Conservation (phyloP, 805 yeast genomes). For the Ogataea paraovalis region DNA sequence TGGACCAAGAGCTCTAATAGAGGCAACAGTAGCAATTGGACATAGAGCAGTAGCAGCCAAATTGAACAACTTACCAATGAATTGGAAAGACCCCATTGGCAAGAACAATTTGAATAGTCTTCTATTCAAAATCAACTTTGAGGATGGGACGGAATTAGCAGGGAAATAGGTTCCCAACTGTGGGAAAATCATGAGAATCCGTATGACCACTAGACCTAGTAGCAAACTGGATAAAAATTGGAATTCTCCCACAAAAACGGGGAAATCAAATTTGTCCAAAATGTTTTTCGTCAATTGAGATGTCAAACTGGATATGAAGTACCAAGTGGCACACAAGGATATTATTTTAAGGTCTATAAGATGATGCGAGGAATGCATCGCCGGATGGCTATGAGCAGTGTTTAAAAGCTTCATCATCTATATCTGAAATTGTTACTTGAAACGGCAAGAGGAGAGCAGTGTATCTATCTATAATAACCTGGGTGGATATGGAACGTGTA, state of each 20-base stretch:
- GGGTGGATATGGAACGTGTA: too few relatives aligned
- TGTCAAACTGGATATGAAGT: constrained; percentile 55
- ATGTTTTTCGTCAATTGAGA: constrained; percentile 61
- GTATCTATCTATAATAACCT: too few relatives aligned
- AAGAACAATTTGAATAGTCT: constrained; percentile 46
- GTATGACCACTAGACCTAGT: constrained; percentile 17
- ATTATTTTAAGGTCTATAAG: constrained; percentile 34
- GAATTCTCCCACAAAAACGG: constrained; percentile 60
- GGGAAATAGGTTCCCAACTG: constrained; percentile 39
- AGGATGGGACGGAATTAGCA: constrained; percentile 48
- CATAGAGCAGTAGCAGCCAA: constrained; percentile 62
- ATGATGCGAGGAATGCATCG: constrained; percentile 17
- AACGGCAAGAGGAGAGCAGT: too few relatives aligned
- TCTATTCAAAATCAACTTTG: constrained; percentile 26
- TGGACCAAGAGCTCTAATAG: constrained; percentile 67
- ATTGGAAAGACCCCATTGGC: constrained; percentile 66
- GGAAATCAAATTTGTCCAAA: constrained; percentile 51
- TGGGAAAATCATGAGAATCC: constrained; percentile 8
- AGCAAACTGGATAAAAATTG: constrained; percentile 53
- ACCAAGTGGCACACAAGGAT: constrained; percentile 54
- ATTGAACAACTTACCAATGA: constrained; percentile 58
- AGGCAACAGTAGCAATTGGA: constrained; percentile 66
- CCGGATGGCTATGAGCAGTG: neutral
- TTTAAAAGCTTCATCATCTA: neutral
- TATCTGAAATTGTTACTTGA: too few relatives aligned